phyloP scores from a whole-genome alignment of 2,329 filamentous ascomycete species.

The Hawksworthiomyces lignivorus region DNA sequence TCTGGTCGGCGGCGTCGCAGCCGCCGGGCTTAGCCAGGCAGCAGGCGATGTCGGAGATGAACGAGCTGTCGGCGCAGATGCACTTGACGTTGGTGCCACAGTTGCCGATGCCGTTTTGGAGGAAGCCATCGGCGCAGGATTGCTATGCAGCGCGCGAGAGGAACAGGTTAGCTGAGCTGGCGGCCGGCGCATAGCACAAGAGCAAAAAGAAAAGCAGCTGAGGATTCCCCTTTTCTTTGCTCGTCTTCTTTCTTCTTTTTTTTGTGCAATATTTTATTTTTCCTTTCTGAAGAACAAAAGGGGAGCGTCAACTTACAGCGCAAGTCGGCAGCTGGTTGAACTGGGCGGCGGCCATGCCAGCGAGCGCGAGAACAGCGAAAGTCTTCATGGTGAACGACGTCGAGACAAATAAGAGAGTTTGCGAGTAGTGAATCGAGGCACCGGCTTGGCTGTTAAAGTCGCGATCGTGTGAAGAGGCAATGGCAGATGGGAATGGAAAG shows the following conservation, averaged over 20 bases:
- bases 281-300: too few relatives aligned
- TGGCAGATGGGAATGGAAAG: too few relatives aligned
- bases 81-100: conserved; percentile 29
- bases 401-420: too few relatives aligned
- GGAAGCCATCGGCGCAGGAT: conserved; percentile 23
- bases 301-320: conserved; percentile 51
- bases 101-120: conserved; percentile 23
- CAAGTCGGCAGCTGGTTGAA: conserved; percentile 39
- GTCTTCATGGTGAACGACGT: conserved; percentile 45
- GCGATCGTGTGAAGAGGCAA: too few relatives aligned
- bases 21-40: conserved; percentile 22
- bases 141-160: too few relatives aligned
- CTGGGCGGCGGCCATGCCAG: conserved; percentile 47
- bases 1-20: conserved; percentile 23
- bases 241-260: too few relatives aligned
- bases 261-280: too few relatives aligned
- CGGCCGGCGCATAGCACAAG: not conserved
- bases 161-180: conserved; percentile 6
- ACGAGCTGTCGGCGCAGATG: conserved; percentile 34
- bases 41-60: conserved; percentile 33
- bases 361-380: conserved; percentile 32
- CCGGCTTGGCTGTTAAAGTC: too few relatives aligned
- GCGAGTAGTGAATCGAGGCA: too few relatives aligned
- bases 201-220: not conserved
- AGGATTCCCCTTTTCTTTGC: too few relatives aligned